A percentile compares a stretch with the other conserved stretches of the same genome.
These are phyloP conservation scores for Plectosphaerella cucumerina DNA, from an alignment of 2,329 filamentous ascomycete genomes.

Conservation along the genomic window DNA sequence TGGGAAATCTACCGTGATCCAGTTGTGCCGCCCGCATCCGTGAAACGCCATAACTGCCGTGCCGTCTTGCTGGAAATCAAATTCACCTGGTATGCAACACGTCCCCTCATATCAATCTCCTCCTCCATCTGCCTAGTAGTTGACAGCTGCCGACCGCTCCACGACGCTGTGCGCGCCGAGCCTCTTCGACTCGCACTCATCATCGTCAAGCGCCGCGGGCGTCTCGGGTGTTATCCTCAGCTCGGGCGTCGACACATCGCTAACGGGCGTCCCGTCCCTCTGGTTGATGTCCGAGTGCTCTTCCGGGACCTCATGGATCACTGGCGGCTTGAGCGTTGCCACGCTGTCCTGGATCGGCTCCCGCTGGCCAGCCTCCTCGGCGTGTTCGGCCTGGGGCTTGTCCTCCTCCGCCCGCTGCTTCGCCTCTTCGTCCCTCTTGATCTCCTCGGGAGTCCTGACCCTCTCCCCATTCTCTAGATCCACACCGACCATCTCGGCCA, in stretches of 20 bases:
- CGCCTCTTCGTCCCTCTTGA: slow-evolving; percentile 29
- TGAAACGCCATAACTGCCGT: not conserved
- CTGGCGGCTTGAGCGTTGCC: slow-evolving; percentile 7
- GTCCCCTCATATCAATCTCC: slow-evolving; percentile 5
- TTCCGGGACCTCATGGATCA: slow-evolving; percentile 20
- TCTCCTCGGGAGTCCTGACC: slow-evolving; percentile 20
- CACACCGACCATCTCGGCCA: slow-evolving; percentile 78
- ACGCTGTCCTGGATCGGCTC: slow-evolving; percentile 13
- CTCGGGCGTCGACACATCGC: slow-evolving; percentile 29
- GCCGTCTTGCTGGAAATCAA: not conserved
- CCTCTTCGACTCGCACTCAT: slow-evolving; percentile 36
- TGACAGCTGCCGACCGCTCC: slow-evolving; percentile 27
- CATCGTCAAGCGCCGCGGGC: slow-evolving; percentile 29
- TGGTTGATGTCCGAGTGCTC: slow-evolving; percentile 22
- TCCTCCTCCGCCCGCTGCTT: slow-evolving; percentile 17
- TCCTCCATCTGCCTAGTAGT: slow-evolving; percentile 20
- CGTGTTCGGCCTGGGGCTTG: slow-evolving; percentile 24
- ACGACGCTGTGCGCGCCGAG: slow-evolving; percentile 34
- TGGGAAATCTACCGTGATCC: not conserved
- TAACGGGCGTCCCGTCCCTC: slow-evolving; percentile 6
- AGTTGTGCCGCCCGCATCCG: not conserved
- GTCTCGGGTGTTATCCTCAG: slow-evolving; percentile 48
- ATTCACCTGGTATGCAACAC: slow-evolving; percentile 9
- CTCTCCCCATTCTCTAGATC: slow-evolving; percentile 45
- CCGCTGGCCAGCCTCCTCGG: slow-evolving; percentile 21